Percentiles rank a stretch among this genome's conserved stretches.
Conservation (phyloP, 306 rosid species). For the Pyrus pyrifolia region DNA sequence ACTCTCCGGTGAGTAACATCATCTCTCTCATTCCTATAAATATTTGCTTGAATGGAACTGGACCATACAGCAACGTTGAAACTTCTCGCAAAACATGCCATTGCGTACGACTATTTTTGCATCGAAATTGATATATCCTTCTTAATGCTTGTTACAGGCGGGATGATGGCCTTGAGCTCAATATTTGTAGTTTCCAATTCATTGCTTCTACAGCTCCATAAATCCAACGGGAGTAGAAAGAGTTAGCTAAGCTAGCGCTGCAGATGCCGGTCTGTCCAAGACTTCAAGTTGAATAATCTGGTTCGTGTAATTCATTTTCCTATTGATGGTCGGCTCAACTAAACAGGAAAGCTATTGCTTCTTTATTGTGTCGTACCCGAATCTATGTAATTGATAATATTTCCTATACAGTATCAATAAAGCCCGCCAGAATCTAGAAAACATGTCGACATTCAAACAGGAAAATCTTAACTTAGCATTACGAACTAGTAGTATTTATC, state of each 20-base stretch:
- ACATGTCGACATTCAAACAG: too few relatives aligned
- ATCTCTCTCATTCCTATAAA: not conserved
- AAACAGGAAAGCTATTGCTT: not conserved
- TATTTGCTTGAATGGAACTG: too few relatives aligned
- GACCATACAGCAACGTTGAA: too few relatives aligned
- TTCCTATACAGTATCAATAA: not conserved
- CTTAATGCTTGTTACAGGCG: conserved; percentile 42
- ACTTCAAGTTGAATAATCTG: not conserved
- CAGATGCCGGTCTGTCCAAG: not conserved
- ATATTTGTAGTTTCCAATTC: conserved; percentile 87
- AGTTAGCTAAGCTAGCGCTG: conserved; percentile 1
- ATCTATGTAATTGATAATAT: not conserved
- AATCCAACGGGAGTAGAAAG: conserved; percentile 16
- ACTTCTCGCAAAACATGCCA: too few relatives aligned
- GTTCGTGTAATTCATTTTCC: not conserved
- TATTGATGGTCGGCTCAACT: not conserved
- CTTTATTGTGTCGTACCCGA: not conserved
- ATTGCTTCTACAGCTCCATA: conserved; percentile 75
- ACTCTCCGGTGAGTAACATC: conserved; percentile 63
- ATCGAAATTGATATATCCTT: too few relatives aligned
- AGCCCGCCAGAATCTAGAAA: too few relatives aligned
- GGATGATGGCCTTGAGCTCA: conserved; percentile 95
- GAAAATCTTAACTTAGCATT: too few relatives aligned
- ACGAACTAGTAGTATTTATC: too few relatives aligned
- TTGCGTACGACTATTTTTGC: too few relatives aligned